Percentiles rank a stretch among this genome's conserved stretches.
Conservation (phyloP, 352 stramenopile genomes). For the Globisporangium parvum region DNA sequence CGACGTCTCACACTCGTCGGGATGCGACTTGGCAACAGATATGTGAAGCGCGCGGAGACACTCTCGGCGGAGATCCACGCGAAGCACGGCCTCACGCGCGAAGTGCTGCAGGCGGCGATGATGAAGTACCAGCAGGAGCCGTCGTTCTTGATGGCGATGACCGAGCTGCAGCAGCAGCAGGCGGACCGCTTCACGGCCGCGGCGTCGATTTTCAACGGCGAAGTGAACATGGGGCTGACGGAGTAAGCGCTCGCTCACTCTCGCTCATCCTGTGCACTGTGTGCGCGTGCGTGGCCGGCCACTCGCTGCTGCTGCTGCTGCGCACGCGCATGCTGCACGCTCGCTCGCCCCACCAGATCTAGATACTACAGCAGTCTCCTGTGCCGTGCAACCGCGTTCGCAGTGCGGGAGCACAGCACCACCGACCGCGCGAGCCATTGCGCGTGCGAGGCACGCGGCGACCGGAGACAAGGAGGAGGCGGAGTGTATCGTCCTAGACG, state of each 20-base stretch:
- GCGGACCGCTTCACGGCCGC: constrained; percentile 77
- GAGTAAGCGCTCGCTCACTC: constrained; percentile 37
- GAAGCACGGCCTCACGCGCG: constrained; percentile 81
- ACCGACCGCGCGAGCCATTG: neutral
- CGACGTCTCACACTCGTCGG: neutral
- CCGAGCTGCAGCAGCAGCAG: constrained; percentile 83
- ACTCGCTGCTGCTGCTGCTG: neutral
- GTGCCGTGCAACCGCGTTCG: too few species aligned
- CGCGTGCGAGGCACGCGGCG: neutral
- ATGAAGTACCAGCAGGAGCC: constrained; percentile 90
- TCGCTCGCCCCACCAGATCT: neutral
- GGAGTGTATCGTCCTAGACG: neutral
- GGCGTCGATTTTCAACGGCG: constrained; percentile 81
- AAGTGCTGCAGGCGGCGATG: constrained; percentile 86
- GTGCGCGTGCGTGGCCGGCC: neutral
- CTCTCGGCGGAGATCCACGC: constrained; percentile 83
- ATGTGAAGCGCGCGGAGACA: constrained; percentile 84
- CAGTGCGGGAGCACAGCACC: too few species aligned
- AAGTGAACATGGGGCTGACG: constrained; percentile 86
- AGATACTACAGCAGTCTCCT: neutral
- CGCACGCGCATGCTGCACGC: neutral
- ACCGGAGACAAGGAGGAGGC: too few species aligned
- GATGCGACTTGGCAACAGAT: constrained; percentile 23
- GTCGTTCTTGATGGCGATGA: constrained; percentile 84
- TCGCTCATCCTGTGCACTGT: neutral